These are phyloP conservation scores for Euphorbia corollata DNA, from an alignment of 441 rosid species.

Conservation along the genomic window DNA sequence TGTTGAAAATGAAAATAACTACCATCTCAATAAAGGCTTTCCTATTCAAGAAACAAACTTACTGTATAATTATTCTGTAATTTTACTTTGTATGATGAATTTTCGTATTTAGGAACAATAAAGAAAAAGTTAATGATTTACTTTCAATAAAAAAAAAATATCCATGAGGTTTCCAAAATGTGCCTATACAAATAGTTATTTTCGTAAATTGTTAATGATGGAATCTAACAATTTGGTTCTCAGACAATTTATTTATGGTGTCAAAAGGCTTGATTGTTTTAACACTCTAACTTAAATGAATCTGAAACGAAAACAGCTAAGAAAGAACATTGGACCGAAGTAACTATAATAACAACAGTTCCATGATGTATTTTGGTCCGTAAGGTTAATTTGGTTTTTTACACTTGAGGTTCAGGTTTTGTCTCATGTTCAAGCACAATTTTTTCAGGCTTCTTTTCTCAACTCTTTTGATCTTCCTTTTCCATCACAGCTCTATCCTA, in stretches of 20 bases:
- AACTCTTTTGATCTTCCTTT: not conserved
- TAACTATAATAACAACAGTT: not conserved
- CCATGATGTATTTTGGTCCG: not conserved
- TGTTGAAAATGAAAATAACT: not conserved
- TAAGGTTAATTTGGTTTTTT: not conserved
- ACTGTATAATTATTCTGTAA: not conserved
- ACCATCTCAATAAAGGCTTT: not conserved
- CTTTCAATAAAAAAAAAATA: not conserved
- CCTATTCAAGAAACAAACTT: not conserved
- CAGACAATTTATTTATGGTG: not conserved
- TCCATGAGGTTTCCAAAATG: not conserved
- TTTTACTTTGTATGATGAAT: no score
- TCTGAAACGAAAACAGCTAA: not conserved
- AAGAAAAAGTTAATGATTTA: not conserved
- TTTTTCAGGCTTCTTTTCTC: not conserved
- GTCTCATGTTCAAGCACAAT: not conserved
- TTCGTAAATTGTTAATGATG: not conserved
- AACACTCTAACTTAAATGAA: not conserved
- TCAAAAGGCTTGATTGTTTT: not conserved
- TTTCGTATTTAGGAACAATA: not conserved
- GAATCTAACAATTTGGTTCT: constrained; percentile 2
- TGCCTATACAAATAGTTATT: not conserved
- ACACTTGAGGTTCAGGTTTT: not conserved
- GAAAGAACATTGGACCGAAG: not conserved
- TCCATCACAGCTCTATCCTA: not conserved